phyloP scores from a whole-genome alignment of 768 basidiomycete species.

The Mycena galericulata region DNA sequence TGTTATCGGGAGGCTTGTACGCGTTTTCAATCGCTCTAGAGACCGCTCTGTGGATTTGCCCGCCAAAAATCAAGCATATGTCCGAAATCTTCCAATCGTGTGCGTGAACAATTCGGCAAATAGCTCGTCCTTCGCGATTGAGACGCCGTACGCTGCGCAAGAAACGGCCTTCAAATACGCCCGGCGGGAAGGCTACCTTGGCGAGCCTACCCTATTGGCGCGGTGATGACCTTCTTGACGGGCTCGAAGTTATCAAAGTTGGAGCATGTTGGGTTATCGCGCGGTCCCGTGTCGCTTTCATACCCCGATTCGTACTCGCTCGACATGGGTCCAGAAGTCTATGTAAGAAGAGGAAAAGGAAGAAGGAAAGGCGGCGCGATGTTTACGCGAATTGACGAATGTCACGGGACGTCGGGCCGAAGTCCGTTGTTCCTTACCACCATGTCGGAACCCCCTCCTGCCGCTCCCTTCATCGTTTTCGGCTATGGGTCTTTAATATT shows the following conservation, averaged over 20 bases:
- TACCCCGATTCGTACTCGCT: neutral
- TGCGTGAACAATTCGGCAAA: slow-evolving; percentile 8
- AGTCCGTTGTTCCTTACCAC: neutral
- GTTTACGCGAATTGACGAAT: neutral
- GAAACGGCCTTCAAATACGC: neutral
- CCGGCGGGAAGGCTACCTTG: too few species aligned
- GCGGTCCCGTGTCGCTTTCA: slow-evolving; percentile 13
- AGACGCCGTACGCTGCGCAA: neutral
- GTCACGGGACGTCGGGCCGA: neutral
- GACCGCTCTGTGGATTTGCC: neutral
- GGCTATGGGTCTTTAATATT: slow-evolving; percentile 95
- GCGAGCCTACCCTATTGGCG: neutral
- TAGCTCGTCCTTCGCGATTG: slow-evolving; percentile 16
- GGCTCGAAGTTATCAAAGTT: slow-evolving; percentile 5
- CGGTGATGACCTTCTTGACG: neutral
- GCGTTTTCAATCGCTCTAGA: neutral
- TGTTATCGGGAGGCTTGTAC: neutral
- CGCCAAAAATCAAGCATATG: neutral
- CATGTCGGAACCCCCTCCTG: neutral
- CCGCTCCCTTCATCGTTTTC: slow-evolving; percentile 76
- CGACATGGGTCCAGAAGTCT: too few species aligned
- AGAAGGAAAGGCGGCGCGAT: neutral
- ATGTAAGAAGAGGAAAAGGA: neutral
- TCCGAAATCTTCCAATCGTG: neutral
- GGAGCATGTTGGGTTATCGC: neutral